Base-by-base conservation (phyloP, 1,284 basidiomycete species). In the Sanghuangporus weigelae region DNA sequence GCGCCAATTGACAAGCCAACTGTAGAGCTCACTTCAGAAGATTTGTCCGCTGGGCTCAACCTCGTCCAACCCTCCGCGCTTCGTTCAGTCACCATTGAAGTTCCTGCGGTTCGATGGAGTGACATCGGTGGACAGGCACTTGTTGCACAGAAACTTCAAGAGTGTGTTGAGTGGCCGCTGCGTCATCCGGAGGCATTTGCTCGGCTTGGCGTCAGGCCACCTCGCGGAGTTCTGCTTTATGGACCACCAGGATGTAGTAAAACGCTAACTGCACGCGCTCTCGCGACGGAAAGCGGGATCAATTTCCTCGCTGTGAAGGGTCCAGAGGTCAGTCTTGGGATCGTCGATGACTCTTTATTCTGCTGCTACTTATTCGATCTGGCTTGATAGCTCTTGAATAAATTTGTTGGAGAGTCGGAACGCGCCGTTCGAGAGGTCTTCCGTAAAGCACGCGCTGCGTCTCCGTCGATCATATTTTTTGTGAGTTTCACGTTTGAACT, bases 221-320 rank as follows among this genome's bases (percentile, higher is more conserved):
- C 96, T 0, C 87, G 90, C 65, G 97, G 97, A 0, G 87, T 98
- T 3, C 78, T 99, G 53, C 78, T 99, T 16, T 99, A 98, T 75
- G 97, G 97, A 1, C 97, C 97, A 3, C 97, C 97, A 0, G 96
- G 97, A 8, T 99, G 97, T 72, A 95, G 92, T 71, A 99, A 99
- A 78, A 99, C 97, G 0, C 81, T 99, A 53, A 87, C 96, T 23
- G 97, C 95, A 0, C 87, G 95, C 61, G 96, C 97, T 0, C 89
- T 96, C 69, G 97, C 97, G 2, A 92, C 88, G 38, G 96, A 98
- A 74, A 95, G 93, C 68, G 95, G 95, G 0, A 85, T 98, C 67
- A 99, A 99, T 75, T 99, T 98, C 72, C 84, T 99, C 46, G 93
- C 96, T n/a, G 93, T 99, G 63, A 98, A 98, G 74, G 97, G 97